phyloP scores from a whole-genome alignment of 202 grass and related monocot genomes.

The Schoenoplectus tabernaemontani region DNA sequence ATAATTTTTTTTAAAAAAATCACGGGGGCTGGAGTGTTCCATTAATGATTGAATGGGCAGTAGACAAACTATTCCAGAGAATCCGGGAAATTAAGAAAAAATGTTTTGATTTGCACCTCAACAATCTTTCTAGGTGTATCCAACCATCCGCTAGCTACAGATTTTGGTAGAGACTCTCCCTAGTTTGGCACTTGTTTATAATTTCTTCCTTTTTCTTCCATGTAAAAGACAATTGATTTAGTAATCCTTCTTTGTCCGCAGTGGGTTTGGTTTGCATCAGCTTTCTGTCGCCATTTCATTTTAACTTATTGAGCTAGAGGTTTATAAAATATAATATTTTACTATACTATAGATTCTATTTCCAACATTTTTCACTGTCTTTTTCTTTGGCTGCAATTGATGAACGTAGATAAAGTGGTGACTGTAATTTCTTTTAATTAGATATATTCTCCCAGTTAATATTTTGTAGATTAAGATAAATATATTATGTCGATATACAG shows the following conservation, averaged over 20 bases:
- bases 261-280: not conserved
- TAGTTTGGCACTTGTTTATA: not conserved
- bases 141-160: constrained; percentile 5
- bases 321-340: not conserved
- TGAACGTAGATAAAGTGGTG: too few relatives aligned
- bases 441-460: not conserved
- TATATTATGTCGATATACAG: not conserved
- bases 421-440: too few relatives aligned
- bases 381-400: too few relatives aligned
- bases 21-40: constrained; percentile 5
- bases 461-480: not conserved
- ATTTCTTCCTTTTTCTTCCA: not conserved
- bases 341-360: too few relatives aligned
- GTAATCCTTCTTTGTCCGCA: not conserved
- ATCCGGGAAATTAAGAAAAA: constrained; percentile 14
- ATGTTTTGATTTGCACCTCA: not conserved
- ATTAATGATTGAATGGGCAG: constrained; percentile 1
- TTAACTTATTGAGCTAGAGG: not conserved
- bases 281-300: not conserved
- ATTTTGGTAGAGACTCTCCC: not conserved
- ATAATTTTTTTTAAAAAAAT: too few relatives aligned
- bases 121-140: constrained; percentile 28
- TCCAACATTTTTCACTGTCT: too few relatives aligned
- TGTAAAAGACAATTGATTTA: not conserved
- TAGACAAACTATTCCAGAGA: not conserved